A percentile compares a stretch with the other conserved stretches of the same genome.
Conservation (phyloP, 2,329 filamentous ascomycete species). For the Colletotrichum euphorbiae region DNA sequence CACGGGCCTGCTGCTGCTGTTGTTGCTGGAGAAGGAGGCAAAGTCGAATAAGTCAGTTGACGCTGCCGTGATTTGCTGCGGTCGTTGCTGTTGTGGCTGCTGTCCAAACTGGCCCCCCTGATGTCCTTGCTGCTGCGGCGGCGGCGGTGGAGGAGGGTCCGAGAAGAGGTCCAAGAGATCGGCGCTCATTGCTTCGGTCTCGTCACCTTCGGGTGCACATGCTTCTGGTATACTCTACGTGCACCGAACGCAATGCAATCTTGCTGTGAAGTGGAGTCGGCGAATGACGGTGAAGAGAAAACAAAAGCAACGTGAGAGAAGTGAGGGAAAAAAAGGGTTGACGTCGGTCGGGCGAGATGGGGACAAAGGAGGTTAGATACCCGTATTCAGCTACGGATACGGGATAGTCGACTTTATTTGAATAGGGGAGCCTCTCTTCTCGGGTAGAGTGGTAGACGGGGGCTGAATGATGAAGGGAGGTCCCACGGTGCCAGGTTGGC, state of each 20-base stretch:
- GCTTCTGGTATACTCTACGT: slow-evolving; percentile 5
- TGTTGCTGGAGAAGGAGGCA: slow-evolving; percentile 41
- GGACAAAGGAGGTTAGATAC: slow-evolving; percentile 36
- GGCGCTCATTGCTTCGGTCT: slow-evolving; percentile 65
- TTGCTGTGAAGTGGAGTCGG: background rate
- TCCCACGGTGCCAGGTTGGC: slow-evolving; percentile 33
- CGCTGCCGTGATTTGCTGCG: slow-evolving; percentile 36
- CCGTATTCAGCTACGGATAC: background rate
- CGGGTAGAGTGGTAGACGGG: slow-evolving; percentile 26
- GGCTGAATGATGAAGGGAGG: slow-evolving; percentile 32
- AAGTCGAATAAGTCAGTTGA: slow-evolving; percentile 46
- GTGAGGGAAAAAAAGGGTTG: slow-evolving; percentile 4
- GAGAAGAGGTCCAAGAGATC: slow-evolving; percentile 72
- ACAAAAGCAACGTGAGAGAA: slow-evolving; percentile 13
- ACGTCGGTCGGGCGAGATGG: slow-evolving; percentile 17
- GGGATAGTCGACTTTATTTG: slow-evolving; percentile 26
- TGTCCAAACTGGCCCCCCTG: slow-evolving; percentile 29
- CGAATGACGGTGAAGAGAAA: background rate
- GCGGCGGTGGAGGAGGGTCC: slow-evolving; percentile 45
- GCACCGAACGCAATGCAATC: background rate
- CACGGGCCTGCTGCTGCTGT: slow-evolving; percentile 13
- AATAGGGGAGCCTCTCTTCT: slow-evolving; percentile 34
- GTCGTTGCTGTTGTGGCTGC: slow-evolving; percentile 40
- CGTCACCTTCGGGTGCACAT: slow-evolving; percentile 31
- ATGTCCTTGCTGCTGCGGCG: slow-evolving; percentile 42